Base-by-base conservation (phyloP, 305 asterid genomes). In the Fraxinus latifolia region DNA sequence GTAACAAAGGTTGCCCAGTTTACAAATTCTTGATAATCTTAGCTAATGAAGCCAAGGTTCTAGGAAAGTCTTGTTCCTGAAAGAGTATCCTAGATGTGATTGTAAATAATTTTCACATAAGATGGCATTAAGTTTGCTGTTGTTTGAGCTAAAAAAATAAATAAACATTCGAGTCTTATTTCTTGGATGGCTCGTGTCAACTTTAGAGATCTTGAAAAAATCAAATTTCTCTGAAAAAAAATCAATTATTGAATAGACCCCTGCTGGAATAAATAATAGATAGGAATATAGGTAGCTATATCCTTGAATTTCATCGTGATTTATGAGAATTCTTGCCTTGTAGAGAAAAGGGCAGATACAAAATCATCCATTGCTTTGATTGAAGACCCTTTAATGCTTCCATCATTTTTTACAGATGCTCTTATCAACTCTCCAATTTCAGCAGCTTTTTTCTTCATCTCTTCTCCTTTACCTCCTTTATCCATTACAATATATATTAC, bases 401-500 rank as follows among this genome's bases (percentile, higher is more conserved):
- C 90, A 23, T 88, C 92, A 76, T 91, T 95, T 4, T 36, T 80
- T 29, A 90, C 83, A 11, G 97, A 86, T 14, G 53, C 89, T 53
- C 97, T 90, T 2, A 96, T 94, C 86, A 84, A 50, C 70, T 84
- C 89, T 7, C 91, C 89, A 2, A 93, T 88, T 27, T 84, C 83
- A 25, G 85, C 88, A 12, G 97, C 99, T 11, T 87, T 93, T 79
- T 75, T 88, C 89, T 76, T 92, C 94, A 94, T 91, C 77, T 86
- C 90, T 87, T 14, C 88, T n/a, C 91, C 93, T 76, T 89, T 85
- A 11, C 88, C 89, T 65, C 84, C 90, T 14, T 37, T 84, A 7
- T 84, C 95, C 87, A 92, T 83, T 75, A 87, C 95, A 12, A 19
- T 37, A 23, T 87, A 87, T 4, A 93, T 81, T 78, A 92, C 94